A percentile compares a stretch with the other conserved stretches of the same genome.
Conservation (phyloP, 164 flowering plant genomes). For the Echeveria elegans region DNA sequence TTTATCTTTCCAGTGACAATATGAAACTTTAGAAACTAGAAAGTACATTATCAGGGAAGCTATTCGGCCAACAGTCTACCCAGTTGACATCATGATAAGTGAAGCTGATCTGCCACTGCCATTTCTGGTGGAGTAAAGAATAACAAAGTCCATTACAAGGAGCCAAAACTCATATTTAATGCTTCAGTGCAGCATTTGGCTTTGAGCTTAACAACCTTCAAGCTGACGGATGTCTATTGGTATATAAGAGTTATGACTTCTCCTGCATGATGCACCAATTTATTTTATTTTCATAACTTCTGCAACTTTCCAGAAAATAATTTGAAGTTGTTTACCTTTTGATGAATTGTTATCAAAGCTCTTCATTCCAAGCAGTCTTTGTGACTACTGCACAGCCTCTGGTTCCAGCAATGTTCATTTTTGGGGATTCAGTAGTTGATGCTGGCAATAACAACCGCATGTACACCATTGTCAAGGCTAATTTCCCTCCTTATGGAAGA, state of each 20-base stretch:
- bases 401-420: constrained; percentile 57
- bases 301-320: not conserved
- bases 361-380: not conserved
- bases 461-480: constrained; percentile 44
- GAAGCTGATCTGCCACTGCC: constrained; percentile 6
- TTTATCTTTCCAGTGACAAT: not conserved
- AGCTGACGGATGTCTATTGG: not conserved
- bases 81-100: not conserved
- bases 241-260: not conserved
- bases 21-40: not conserved
- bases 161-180: not conserved
- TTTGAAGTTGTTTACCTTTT: not conserved
- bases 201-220: not conserved
- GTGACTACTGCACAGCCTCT: constrained; percentile 24
- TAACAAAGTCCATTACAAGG: not conserved
- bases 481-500: constrained; percentile 70
- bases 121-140: not conserved
- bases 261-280: not conserved
- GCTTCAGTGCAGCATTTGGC: not conserved
- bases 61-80: constrained; percentile 1
- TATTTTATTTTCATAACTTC: not conserved
- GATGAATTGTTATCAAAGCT: not conserved
- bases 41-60: not conserved
- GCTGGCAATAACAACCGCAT: constrained; percentile 69
- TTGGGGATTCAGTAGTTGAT: constrained; percentile 73